Evolutionary conservation across 2,329 filamentous ascomycete species (phyloP).

Genomic region (Sporothrix inflata): DNA sequence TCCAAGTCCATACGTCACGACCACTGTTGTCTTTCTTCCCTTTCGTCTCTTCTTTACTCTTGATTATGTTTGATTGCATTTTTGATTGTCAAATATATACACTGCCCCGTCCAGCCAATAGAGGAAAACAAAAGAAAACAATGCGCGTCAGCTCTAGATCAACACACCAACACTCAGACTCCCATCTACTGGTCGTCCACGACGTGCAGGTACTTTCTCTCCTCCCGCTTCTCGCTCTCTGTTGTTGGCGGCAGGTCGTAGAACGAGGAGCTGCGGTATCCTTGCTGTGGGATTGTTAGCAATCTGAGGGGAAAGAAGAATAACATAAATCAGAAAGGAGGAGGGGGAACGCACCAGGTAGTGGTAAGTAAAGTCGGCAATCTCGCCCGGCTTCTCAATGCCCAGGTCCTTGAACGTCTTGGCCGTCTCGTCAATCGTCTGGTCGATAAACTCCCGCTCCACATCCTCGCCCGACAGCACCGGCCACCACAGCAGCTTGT

Average conservation of each 20-base stretch:
- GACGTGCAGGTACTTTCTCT: slow-evolving; percentile 96
- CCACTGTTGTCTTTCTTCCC: neutral
- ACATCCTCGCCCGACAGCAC: slow-evolving; percentile 81
- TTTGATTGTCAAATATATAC: slow-evolving; percentile 24
- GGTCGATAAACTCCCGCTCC: slow-evolving; percentile 90
- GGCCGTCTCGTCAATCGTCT: slow-evolving; percentile 83
- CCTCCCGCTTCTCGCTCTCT: slow-evolving; percentile 90
- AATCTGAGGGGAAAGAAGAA: neutral
- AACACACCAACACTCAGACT: neutral
- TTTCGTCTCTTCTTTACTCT: neutral
- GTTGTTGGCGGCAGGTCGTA: slow-evolving; percentile 94
- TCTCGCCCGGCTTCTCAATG: slow-evolving; percentile 85
- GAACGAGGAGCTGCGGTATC: slow-evolving; percentile 83
- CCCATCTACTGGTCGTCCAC: slow-evolving; percentile 73
- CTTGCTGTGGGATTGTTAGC: slow-evolving; percentile 65
- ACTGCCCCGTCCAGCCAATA: slow-evolving; percentile 19
- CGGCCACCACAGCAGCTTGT: slow-evolving; percentile 88
- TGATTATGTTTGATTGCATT: slow-evolving; percentile 1
- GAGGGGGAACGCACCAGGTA: slow-evolving; percentile 71
- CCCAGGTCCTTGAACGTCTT: slow-evolving; percentile 95
- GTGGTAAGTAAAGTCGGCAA: slow-evolving; percentile 86
- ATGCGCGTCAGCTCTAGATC: slow-evolving; percentile 4
- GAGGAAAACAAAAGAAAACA: slow-evolving; percentile 12
- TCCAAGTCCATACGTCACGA: neutral
- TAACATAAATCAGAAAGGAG: neutral